These are phyloP conservation scores for Coniella vitis DNA, from an alignment of 2,329 filamentous ascomycete genomes.

Conservation along the genomic window DNA sequence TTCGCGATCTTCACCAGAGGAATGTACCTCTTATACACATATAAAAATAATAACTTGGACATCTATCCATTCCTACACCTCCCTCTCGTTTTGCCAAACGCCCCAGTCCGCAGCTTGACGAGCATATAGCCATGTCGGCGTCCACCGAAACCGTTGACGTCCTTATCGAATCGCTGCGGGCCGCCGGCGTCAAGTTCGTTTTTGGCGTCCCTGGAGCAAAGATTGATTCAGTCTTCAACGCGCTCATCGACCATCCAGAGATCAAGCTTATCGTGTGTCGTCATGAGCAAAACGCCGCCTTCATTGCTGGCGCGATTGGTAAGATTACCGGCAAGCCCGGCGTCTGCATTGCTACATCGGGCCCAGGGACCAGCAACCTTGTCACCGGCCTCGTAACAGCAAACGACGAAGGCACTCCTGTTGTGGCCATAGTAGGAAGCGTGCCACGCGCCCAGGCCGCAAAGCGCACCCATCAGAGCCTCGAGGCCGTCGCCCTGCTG, in stretches of 20 bases:
- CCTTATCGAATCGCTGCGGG: slow-evolving; percentile 24
- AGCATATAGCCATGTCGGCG: slow-evolving; percentile 3
- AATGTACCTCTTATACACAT: not conserved
- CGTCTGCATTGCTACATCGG: slow-evolving; percentile 40
- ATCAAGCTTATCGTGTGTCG: slow-evolving; percentile 40
- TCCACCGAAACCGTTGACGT: slow-evolving; percentile 23
- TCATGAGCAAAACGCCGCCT: slow-evolving; percentile 43
- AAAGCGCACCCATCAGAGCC: slow-evolving; percentile 40
- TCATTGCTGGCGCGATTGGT: slow-evolving; percentile 41
- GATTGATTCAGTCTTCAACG: slow-evolving; percentile 42
- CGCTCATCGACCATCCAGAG: slow-evolving; percentile 36
- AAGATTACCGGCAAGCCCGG: slow-evolving; percentile 38
- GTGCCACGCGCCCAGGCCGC: slow-evolving; percentile 36
- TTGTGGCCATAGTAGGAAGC: slow-evolving; percentile 41
- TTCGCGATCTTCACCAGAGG: not conserved
- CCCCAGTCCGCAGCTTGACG: not conserved
- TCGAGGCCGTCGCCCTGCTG: slow-evolving; percentile 37
- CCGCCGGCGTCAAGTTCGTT: slow-evolving; percentile 36
- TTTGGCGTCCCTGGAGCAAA: slow-evolving; percentile 43
- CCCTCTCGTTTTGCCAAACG: not conserved
- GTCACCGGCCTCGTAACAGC: slow-evolving; percentile 39
- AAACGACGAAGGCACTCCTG: slow-evolving; percentile 39
- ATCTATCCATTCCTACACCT: not conserved
- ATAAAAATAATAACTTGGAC: too few species aligned
- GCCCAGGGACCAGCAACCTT: slow-evolving; percentile 39